Percentiles rank a stretch among this genome's conserved stretches.
Evolutionary conservation across 2,329 filamentous ascomycete genomes (phyloP).

Genomic region (Penicillium crustosum): DNA sequence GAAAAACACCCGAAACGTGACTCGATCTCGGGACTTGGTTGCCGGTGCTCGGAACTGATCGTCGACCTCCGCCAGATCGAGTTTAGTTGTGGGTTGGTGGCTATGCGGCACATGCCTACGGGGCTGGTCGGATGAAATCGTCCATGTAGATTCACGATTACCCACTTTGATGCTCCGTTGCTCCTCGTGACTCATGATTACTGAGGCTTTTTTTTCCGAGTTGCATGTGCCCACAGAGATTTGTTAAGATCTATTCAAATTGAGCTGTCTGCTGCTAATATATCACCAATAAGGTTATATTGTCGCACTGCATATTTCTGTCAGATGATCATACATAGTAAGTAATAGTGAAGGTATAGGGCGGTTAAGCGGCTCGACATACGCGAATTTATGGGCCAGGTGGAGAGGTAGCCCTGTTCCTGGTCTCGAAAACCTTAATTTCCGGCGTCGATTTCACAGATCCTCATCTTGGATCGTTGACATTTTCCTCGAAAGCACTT

Average conservation of each 20-base stretch:
- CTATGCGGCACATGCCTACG: background rate
- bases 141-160: background rate
- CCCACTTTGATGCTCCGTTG: background rate
- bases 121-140: slow-evolving; percentile 1
- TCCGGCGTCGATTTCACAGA: too few relatives aligned
- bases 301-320: too few relatives aligned
- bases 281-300: background rate
- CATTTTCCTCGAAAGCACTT: too few relatives aligned
- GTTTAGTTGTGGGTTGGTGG: background rate
- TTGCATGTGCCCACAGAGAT: background rate
- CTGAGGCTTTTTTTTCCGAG: background rate
- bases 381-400: too few relatives aligned
- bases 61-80: background rate
- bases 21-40: background rate
- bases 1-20: background rate
- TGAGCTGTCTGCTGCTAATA: background rate
- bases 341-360: too few relatives aligned
- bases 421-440: too few relatives aligned
- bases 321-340: too few relatives aligned
- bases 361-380: too few relatives aligned
- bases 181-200: slow-evolving; percentile 1
- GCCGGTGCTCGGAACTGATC: background rate
- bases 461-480: too few relatives aligned
- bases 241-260: background rate
- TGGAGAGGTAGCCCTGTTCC: too few relatives aligned